Base-by-base conservation (phyloP, 2,329 filamentous ascomycete genomes). In the Aspergillus ruber region DNA sequence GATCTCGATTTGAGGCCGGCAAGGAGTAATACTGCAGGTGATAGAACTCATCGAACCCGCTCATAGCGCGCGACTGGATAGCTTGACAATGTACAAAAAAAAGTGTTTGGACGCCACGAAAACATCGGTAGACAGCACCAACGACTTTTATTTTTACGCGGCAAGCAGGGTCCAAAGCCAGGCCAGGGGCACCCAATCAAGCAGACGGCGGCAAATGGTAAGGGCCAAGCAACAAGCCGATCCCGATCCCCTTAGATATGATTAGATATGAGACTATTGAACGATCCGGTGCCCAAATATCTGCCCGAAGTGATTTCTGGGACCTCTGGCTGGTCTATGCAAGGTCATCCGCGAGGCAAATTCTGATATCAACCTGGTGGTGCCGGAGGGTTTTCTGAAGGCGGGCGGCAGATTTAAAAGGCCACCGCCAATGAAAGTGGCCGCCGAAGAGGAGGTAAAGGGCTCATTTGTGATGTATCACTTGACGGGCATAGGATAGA, bases 21-120 rank as follows among this genome's bases (percentile, higher is more conserved):
- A 39, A 6, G 8, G 36, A 18, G 18, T 39, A 39, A 18, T 39
- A 39, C 15, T 39, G 36, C 17, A 18, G 17, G 17, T 21, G 36
- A 29, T 51, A 58, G 38, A 56, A 46, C 23, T 50, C 33, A 23
- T 46, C 41, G 44, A 52, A 56, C 32, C 15, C 38, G 42, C 53
- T 48, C 54, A 55, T 53, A 15, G 36, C 18, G 33, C 8, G 33
- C 33, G n/a, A 36, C n/a, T 36, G 17, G 33, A 7, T 36, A 36
- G 48, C 46, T 46, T 13, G 49, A 44, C 55, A 52, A 52, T 33
- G 39, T 46, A 32, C 32, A 35, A 41, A 36, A 18, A 20, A 36
- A n/a, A 47, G 32, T 33, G 36, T 27, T 5, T 32, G 42, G 36
- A 39, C 9, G 15, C 3, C 36, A 18, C 10, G 17, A 17, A 20